Evolutionary conservation across 163 green algal genomes (phyloP).

Genomic region (Picocystis sp.): DNA sequence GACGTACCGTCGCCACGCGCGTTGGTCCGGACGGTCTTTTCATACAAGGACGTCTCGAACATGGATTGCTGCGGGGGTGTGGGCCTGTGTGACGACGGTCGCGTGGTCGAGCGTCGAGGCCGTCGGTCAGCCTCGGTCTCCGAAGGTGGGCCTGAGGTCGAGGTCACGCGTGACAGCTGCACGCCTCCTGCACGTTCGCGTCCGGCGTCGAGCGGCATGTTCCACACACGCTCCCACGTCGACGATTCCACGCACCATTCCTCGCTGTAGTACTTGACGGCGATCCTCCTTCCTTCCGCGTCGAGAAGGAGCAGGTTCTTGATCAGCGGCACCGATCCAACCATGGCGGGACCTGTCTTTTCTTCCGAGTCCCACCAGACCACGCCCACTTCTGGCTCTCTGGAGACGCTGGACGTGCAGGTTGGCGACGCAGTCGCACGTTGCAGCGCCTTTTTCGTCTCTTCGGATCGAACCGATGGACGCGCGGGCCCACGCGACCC

Average conservation of each 20-base stretch:
- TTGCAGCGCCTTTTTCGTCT: no score
- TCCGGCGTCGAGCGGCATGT: no score
- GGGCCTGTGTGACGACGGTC: constrained; percentile 28
- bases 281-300: constrained; percentile 86
- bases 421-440: no score
- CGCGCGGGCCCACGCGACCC: no score
- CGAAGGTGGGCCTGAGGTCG: neutral
- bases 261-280: constrained; percentile 89
- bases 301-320: constrained; percentile 88
- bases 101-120: neutral
- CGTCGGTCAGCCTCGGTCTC: neutral
- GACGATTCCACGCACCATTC: constrained; percentile 49
- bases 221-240: no score
- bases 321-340: constrained; percentile 38
- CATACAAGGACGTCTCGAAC: constrained; percentile 86
- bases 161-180: neutral
- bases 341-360: neutral
- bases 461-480: no score
- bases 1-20: constrained; percentile 33
- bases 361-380: no score
- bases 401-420: no score
- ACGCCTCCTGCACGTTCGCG: no score
- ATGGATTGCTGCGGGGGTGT: constrained; percentile 57
- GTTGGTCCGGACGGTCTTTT: constrained; percentile 80
- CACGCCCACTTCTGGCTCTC: no score